Evolutionary conservation across 345 rosid genomes (phyloP).

Genomic region (Linum usitatissimum): DNA sequence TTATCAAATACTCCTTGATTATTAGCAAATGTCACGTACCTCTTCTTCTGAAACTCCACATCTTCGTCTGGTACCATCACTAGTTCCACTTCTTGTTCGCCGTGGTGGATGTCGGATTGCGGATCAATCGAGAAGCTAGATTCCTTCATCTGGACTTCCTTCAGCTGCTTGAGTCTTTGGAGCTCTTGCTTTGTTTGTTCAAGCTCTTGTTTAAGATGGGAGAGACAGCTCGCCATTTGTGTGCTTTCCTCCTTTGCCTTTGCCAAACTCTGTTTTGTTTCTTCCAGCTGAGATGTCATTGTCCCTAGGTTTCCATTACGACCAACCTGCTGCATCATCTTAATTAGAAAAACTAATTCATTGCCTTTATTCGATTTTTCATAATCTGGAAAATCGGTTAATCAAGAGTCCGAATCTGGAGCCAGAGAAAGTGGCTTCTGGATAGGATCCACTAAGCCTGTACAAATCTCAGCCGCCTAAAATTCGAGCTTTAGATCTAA

Average conservation of each 20-base stretch:
- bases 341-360: background rate
- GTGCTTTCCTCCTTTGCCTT: slow-evolving; percentile 59
- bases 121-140: background rate
- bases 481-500: no score
- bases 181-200: slow-evolving; percentile 64
- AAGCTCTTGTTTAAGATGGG: slow-evolving; percentile 61
- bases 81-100: background rate
- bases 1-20: slow-evolving; percentile 16
- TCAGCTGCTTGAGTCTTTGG: slow-evolving; percentile 30
- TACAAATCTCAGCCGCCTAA: no score
- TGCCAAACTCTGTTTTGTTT: slow-evolving; percentile 55
- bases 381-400: no score
- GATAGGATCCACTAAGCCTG: no score
- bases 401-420: no score
- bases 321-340: slow-evolving; percentile 29
- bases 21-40: slow-evolving; percentile 57
- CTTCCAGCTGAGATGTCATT: slow-evolving; percentile 51
- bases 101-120: background rate
- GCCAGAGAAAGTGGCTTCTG: no score
- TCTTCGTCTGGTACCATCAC: background rate
- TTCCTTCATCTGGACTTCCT: background rate
- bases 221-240: slow-evolving; percentile 45
- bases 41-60: slow-evolving; percentile 36
- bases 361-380: background rate
- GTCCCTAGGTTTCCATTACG: slow-evolving; percentile 26